phyloP scores from a whole-genome alignment of 2,329 filamentous ascomycete species.

The Talaromyces funiculosus region DNA sequence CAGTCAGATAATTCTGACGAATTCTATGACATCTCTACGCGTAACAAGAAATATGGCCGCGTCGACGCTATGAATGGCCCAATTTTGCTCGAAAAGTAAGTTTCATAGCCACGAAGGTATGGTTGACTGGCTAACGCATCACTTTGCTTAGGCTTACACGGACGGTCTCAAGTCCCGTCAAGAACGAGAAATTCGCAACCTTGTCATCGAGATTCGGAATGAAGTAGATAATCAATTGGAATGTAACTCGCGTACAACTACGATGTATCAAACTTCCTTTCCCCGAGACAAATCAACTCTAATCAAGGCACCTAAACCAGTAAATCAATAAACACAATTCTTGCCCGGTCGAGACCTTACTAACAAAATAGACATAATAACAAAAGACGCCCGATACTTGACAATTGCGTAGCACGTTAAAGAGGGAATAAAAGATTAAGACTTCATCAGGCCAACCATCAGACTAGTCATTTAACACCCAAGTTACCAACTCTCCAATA shows the following conservation, averaged over 20 bases:
- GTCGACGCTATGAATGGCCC: slow-evolving; percentile 90
- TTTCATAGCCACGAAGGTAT: not conserved
- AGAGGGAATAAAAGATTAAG: not conserved
- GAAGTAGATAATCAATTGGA: slow-evolving; percentile 30
- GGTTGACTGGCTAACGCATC: not conserved
- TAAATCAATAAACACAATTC: slow-evolving; percentile 7
- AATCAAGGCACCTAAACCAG: not conserved
- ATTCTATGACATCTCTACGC: slow-evolving; percentile 84
- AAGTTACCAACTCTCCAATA: not conserved
- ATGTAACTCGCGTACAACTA: not conserved
- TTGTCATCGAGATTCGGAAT: slow-evolving; percentile 72
- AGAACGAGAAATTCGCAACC: slow-evolving; percentile 61
- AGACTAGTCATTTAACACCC: not conserved
- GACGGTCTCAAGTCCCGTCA: slow-evolving; percentile 54
- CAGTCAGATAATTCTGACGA: slow-evolving; percentile 86
- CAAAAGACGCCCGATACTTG: slow-evolving; percentile 1
- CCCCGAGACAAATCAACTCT: not conserved
- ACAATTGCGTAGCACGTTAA: slow-evolving; percentile 7
- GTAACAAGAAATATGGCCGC: slow-evolving; percentile 89
- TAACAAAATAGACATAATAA: slow-evolving; percentile 1
- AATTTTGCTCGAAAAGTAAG: slow-evolving; percentile 82
- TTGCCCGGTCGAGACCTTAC: slow-evolving; percentile 2
- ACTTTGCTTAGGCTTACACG: slow-evolving; percentile 54
- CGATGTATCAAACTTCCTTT: not conserved
- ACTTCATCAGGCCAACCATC: not conserved